Percentiles rank a stretch among this genome's conserved stretches.
phyloP scores from a whole-genome alignment of 179 eudicot genomes.

The Camellia oleifera region DNA sequence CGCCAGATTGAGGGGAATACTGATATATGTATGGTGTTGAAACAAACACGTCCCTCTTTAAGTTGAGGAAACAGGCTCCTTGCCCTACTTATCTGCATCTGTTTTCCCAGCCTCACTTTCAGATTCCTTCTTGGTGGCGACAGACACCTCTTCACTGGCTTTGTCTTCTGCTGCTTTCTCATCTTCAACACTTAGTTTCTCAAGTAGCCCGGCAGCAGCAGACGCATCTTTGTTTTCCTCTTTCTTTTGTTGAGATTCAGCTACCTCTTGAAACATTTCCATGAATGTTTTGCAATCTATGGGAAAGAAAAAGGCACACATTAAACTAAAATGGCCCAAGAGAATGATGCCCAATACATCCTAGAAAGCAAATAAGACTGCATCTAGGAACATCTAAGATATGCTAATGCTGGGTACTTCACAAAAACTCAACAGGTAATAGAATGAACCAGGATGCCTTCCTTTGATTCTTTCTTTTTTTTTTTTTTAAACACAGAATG shows the following conservation, averaged over 20 bases:
- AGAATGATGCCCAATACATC: not conserved
- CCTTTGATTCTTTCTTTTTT: not conserved
- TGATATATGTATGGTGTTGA: not conserved
- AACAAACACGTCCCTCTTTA: constrained; percentile 1
- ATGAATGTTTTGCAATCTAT: constrained; percentile 65
- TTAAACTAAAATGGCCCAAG: not conserved
- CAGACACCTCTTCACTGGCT: constrained; percentile 19
- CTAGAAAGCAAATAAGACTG: not conserved
- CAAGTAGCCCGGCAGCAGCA: constrained; percentile 54
- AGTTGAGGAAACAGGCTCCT: constrained; percentile 36
- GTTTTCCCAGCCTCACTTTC: constrained; percentile 28
- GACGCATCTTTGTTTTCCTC: constrained; percentile 54
- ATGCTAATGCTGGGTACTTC: not conserved
- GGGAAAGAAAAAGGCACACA: not conserved
- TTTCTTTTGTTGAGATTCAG: constrained; percentile 53
- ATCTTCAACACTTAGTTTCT: constrained; percentile 56
- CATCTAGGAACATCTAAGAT: not conserved
- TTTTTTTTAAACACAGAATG: not conserved
- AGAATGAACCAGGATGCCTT: not conserved
- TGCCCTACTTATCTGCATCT: constrained; percentile 31
- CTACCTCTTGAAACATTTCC: constrained; percentile 60
- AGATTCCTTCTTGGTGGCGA: constrained; percentile 23
- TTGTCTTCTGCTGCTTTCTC: constrained; percentile 28
- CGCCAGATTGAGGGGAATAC: not conserved
- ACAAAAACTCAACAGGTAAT: not conserved